Evolutionary conservation across 306 rosid species (phyloP), one percentile per base, ranked within the genome.

Genomic region (Sechiopsis laciniata): DNA sequence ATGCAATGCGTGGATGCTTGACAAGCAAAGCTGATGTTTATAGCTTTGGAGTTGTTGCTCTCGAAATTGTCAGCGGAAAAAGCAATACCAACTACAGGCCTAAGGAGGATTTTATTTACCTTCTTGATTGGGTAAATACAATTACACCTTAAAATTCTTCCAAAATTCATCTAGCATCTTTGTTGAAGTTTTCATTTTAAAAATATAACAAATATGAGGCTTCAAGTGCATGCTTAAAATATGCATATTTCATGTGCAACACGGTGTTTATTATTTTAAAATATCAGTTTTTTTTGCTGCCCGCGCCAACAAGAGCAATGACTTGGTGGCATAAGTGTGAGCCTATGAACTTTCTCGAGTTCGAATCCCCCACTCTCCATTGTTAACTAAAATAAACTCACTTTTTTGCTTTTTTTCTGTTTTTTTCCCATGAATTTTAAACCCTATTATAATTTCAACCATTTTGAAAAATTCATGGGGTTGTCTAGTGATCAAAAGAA

Each of bases 1-100:
- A 93, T 79, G 98, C 97, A 74, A 93, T 93, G 96, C 96, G 96
- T 10, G 97, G 98, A 21, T 87, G 89, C 81, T 84, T 93, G 71
- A 93, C 97, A 0, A 70, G 82, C 63, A 89, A 92, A 16, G 92
- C 95, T 70, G 95, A 92, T 66, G 96, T 88, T 42, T 92, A 92
- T 64, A 92, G 95, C 70, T 92, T 88, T 0, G 95, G 96, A 42
- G 59, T 89, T 20, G 96, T 92, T 67, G 90, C 92, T 22, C 59
- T 93, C 67, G 98, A 93, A 81, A 90, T 79, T 59, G 84, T 90
- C 46, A 93, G 96, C 10, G 98, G 97, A 77, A 93, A 90, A 78
- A 90, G 98, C 88, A 93, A 93, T 75, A 90, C 98, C 74, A 93
- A 88, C 80, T 88, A 86, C 79, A 82, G 87, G 71, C 98, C 98